Evolutionary conservation across 768 basidiomycete genomes (phyloP).

Genomic region (Cystobasidium onofrii): DNA sequence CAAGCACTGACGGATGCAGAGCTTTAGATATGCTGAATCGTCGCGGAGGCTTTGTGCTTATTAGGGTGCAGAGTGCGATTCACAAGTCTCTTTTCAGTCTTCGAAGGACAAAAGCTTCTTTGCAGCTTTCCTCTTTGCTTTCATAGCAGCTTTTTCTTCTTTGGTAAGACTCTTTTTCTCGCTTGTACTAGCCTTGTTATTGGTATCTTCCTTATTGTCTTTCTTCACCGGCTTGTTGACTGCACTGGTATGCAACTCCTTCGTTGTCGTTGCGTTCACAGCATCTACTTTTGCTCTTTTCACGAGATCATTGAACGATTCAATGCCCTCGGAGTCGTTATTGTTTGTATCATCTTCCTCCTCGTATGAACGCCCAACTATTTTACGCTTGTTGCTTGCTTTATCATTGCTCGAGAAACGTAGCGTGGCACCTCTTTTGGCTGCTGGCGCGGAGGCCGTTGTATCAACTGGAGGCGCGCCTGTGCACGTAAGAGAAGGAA

Average conservation of each 20-base stretch:
- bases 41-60: too few species aligned
- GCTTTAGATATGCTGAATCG: too few species aligned
- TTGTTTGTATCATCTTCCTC: neutral
- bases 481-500: too few species aligned
- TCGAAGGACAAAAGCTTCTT: conserved; percentile 29
- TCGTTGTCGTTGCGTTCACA: neutral
- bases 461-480: neutral
- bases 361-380: neutral
- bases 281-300: conserved; percentile 22
- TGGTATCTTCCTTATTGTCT: neutral
- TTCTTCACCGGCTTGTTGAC: neutral
- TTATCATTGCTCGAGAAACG: conserved; percentile 26
- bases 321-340: neutral
- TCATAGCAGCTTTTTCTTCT: conserved; percentile 30
- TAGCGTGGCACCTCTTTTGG: conserved; percentile 14
- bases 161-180: conserved; percentile 26
- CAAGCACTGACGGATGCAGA: too few species aligned
- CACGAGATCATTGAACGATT: conserved; percentile 15
- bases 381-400: conserved; percentile 12
- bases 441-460: neutral
- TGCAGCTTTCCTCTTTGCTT: conserved; percentile 25
- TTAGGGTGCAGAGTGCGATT: too few species aligned
- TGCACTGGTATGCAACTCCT: neutral
- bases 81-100: conserved; percentile 8
- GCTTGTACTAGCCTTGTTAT: neutral